phyloP scores from a whole-genome alignment of 2,329 filamentous ascomycete genomes.

The Dryadomyces quercivorus region DNA sequence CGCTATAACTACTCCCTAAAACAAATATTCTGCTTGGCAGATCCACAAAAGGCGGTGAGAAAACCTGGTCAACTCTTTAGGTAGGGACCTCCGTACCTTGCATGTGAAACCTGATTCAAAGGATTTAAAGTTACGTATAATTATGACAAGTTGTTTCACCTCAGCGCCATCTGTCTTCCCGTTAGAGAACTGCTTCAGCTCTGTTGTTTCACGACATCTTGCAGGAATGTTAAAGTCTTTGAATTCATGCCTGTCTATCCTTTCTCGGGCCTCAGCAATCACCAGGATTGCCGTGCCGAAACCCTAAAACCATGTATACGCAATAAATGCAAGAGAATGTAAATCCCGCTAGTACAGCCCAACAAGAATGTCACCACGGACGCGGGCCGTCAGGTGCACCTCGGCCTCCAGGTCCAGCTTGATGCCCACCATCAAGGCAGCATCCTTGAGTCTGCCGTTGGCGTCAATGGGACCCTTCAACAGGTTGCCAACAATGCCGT shows the following conservation, averaged over 20 bases:
- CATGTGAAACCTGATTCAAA: too few species aligned
- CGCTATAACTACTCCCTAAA: too few species aligned
- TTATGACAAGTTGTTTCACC: too few species aligned
- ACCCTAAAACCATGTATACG: not conserved
- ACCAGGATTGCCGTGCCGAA: constrained; percentile 5
- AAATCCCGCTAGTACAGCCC: constrained; percentile 33
- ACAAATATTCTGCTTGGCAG: too few species aligned
- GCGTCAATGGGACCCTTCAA: constrained; percentile 45
- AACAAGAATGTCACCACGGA: constrained; percentile 49
- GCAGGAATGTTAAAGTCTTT: too few species aligned
- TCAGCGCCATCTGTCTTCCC: too few species aligned
- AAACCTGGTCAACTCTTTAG: too few species aligned
- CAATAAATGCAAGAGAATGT: not conserved
- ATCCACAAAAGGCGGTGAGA: too few species aligned
- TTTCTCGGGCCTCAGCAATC: not conserved
- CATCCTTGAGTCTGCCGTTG: constrained; percentile 43
- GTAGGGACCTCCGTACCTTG: too few species aligned
- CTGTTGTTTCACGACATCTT: too few species aligned
- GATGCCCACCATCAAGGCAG: constrained; percentile 47
- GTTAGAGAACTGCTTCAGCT: too few species aligned
- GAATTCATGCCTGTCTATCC: not conserved
- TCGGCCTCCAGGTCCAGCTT: constrained; percentile 53
- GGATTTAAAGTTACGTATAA: too few species aligned
- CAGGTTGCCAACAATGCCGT: constrained; percentile 28
- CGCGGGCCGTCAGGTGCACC: constrained; percentile 46